Percentiles rank a stretch among this genome's conserved stretches.
These are phyloP conservation scores for Penicillium olsonii DNA, from an alignment of 2,329 filamentous ascomycete species.

Conservation along the genomic window DNA sequence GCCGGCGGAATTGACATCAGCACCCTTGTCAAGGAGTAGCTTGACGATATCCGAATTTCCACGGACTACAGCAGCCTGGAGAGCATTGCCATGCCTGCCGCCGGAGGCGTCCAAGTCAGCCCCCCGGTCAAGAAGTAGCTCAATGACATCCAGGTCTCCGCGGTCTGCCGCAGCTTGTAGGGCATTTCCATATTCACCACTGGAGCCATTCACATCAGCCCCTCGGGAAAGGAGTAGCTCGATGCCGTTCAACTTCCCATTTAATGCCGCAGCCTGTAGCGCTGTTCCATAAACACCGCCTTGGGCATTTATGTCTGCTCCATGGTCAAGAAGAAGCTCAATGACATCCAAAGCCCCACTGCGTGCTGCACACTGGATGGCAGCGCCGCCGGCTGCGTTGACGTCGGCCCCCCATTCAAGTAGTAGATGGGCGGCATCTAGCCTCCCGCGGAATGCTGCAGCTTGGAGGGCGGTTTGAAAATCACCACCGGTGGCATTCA, in stretches of 20 bases:
- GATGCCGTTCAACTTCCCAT: conserved; percentile 27
- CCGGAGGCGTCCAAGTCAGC: background rate
- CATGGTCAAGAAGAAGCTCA: no score
- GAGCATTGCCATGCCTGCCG: background rate
- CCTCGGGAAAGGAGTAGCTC: conserved; percentile 28
- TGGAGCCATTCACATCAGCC: conserved; percentile 21
- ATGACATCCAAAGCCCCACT: no score
- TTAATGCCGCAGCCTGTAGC: conserved; percentile 23
- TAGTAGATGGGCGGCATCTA: background rate
- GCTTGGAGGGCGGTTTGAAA: background rate
- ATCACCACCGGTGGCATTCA: background rate
- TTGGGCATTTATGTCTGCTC: conserved; percentile 16
- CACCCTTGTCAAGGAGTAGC: background rate
- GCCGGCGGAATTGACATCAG: no score
- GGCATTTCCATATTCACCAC: background rate
- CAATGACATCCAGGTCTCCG: background rate
- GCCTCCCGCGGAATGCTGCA: background rate
- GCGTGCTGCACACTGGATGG: no score
- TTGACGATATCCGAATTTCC: background rate
- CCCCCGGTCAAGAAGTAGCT: background rate
- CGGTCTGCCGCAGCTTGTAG: background rate
- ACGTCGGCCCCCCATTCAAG: background rate
- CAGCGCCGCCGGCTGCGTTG: background rate
- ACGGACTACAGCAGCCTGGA: background rate
- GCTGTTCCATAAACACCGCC: conserved; percentile 8